These are phyloP conservation scores for Citrus unshiu DNA, from an alignment of 345 rosid species.

Conservation along the genomic window DNA sequence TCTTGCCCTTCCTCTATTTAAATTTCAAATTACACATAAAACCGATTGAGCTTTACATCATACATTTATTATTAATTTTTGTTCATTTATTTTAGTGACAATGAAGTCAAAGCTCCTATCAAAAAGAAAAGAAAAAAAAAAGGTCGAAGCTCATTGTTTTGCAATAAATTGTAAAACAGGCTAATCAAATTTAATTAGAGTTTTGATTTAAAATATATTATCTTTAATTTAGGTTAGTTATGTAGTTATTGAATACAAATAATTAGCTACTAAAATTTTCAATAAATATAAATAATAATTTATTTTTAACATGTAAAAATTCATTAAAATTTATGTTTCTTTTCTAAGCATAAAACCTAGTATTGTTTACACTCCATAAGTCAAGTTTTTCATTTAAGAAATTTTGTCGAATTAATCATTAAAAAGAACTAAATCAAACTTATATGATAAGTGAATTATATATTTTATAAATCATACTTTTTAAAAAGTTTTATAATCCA, in stretches of 20 bases:
- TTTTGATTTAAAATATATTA: neutral
- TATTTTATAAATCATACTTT: too few species aligned
- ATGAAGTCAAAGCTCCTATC: neutral
- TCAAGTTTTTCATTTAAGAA: too few species aligned
- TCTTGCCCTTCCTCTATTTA: slow-evolving; percentile 4
- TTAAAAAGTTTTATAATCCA: too few species aligned
- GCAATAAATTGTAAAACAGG: neutral
- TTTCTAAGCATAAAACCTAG: too few species aligned
- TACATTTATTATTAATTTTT: neutral
- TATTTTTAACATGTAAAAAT: too few species aligned
- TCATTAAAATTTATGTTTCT: too few species aligned
- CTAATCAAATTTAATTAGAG: neutral
- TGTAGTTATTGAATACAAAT: neutral
- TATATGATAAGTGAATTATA: too few species aligned
- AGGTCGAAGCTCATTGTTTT: neutral
- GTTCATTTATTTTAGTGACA: neutral
- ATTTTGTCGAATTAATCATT: too few species aligned
- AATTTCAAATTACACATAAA: neutral
- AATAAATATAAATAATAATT: neutral
- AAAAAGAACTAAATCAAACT: too few species aligned
- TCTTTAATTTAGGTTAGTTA: neutral
- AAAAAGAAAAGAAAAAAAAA: too few species aligned
- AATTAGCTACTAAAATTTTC: neutral
- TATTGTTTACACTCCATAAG: too few species aligned
- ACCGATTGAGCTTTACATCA: too few species aligned